phyloP scores from a whole-genome alignment of 108 stramenopile genomes.

The Fragilariopsis cylindrus region DNA sequence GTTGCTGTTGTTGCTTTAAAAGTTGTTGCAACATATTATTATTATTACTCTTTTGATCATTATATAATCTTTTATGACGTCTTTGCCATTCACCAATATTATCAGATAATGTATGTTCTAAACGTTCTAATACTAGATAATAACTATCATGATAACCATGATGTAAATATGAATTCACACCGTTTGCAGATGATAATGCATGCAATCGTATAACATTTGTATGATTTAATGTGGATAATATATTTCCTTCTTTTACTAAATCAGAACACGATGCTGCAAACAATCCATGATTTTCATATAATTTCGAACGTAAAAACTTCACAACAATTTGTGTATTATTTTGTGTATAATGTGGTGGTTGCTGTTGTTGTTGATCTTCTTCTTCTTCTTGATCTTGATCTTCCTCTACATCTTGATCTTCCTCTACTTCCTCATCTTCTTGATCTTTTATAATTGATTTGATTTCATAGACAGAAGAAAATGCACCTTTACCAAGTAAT shows the following conservation, averaged over 20 bases:
- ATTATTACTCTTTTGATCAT: not conserved
- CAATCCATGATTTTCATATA: conserved; percentile 30
- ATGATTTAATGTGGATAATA: conserved; percentile 9
- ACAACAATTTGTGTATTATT: conserved; percentile 8
- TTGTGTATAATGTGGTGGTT: not conserved
- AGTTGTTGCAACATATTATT: too few relatives aligned
- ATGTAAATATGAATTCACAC: conserved; percentile 11
- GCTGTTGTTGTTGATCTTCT: not conserved
- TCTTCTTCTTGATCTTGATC: not conserved
- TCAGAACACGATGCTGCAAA: conserved; percentile 37
- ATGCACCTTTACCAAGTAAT: conserved; percentile 70
- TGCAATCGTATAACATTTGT: conserved; percentile 18
- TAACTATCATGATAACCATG: conserved; percentile 43
- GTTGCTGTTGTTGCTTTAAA: too few relatives aligned
- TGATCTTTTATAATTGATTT: conserved; percentile 5
- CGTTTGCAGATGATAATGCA: conserved; percentile 6
- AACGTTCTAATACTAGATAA: conserved; percentile 50
- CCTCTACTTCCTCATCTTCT: not conserved
- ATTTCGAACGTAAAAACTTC: conserved; percentile 26
- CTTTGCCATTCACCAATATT: conserved; percentile 40
- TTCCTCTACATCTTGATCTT: not conserved
- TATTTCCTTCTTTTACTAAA: conserved; percentile 34
- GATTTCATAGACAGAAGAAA: conserved; percentile 62
- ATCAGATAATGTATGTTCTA: conserved; percentile 45
- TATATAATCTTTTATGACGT: not conserved